phyloP scores from a whole-genome alignment of 1,139 yeast species.

The Debaryomyces psychrophilus region DNA sequence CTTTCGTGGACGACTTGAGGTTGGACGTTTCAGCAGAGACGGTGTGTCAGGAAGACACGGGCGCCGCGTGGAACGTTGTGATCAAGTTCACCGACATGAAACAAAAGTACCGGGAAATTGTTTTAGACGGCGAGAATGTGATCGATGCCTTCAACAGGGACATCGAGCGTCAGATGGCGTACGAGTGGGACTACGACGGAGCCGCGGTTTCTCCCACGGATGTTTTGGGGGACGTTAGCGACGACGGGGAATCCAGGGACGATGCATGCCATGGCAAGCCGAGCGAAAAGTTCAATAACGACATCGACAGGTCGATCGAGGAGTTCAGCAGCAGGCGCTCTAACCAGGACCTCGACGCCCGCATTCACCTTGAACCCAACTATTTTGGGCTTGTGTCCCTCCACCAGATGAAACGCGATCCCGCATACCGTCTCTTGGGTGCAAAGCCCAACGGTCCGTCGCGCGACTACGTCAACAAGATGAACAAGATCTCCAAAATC shows the following conservation, averaged over 20 bases:
- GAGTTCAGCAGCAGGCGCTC: not conserved
- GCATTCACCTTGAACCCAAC: conserved; percentile 2
- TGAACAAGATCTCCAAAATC: conserved; percentile 9
- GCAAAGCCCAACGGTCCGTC: not conserved
- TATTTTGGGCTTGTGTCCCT: conserved; percentile 5
- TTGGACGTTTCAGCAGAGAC: not conserved
- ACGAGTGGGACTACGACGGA: conserved; percentile 1
- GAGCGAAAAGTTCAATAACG: not conserved
- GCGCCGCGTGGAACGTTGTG: not conserved
- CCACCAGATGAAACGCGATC: conserved; percentile 6
- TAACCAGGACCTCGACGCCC: not conserved
- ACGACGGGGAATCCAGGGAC: not conserved
- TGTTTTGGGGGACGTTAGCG: not conserved
- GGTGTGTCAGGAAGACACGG: not conserved
- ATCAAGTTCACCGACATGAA: not conserved
- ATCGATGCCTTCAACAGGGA: not conserved
- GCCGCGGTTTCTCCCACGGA: not conserved
- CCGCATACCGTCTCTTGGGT: conserved; percentile 1
- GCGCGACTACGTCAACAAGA: conserved; percentile 6
- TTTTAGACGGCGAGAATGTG: not conserved
- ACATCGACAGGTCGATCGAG: conserved; percentile 6
- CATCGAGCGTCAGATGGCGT: not conserved
- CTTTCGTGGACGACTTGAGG: not conserved
- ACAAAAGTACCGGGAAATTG: not conserved
- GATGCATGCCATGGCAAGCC: not conserved